phyloP scores from a whole-genome alignment of 768 basidiomycete species.

The Hygrophoropsis aurantiaca region DNA sequence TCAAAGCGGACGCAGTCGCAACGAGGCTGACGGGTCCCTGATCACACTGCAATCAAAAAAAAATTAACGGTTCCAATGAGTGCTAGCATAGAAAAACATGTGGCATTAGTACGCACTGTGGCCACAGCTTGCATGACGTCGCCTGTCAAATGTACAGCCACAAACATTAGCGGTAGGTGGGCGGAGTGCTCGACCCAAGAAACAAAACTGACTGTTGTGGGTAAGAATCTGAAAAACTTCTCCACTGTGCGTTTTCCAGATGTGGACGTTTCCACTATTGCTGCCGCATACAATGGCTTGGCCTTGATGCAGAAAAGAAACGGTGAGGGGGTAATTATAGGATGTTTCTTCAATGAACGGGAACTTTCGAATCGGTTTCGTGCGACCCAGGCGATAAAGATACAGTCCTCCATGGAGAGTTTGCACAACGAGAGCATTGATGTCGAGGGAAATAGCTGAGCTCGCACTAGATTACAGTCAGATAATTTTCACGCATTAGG shows the following conservation, averaged over 20 bases:
- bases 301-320: not conserved
- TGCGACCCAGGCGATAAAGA: not conserved
- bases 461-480: not conserved
- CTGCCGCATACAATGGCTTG: not conserved
- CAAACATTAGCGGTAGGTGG: too few species aligned
- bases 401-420: constrained; percentile 1
- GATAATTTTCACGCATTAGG: too few species aligned
- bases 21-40: too few species aligned
- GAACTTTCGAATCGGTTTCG: not conserved
- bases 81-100: too few species aligned
- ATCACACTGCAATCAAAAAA: too few species aligned
- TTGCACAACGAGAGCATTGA: not conserved
- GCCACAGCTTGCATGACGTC: too few species aligned
- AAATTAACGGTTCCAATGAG: too few species aligned
- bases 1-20: not conserved
- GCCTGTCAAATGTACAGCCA: too few species aligned
- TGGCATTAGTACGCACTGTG: too few species aligned
- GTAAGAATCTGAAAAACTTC: constrained; percentile 1
- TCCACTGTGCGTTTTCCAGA: not conserved
- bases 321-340: not conserved
- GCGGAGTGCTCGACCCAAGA: too few species aligned
- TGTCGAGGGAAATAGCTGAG: not conserved
- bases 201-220: not conserved
- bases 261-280: not conserved
- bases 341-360: not conserved